phyloP scores from a whole-genome alignment of 345 rosid genomes.

The Salix suchowensis region DNA sequence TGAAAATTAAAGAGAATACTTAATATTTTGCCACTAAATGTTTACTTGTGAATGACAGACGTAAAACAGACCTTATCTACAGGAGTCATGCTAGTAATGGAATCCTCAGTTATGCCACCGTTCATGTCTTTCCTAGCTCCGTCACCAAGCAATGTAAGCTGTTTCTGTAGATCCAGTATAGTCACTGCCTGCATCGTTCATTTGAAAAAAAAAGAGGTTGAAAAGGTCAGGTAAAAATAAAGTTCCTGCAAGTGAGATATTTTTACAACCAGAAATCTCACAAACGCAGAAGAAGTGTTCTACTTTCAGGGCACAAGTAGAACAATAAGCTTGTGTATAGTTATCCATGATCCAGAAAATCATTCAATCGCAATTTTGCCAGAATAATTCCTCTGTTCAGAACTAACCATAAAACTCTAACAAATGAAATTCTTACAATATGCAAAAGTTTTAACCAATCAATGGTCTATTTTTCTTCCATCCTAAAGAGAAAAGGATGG shows the following conservation, averaged over 20 bases:
- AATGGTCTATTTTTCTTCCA: too few relatives aligned
- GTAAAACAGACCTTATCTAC: conserved; percentile 62
- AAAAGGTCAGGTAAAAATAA: background rate
- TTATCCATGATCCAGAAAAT: background rate
- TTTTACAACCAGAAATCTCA: background rate
- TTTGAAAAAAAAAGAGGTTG: background rate
- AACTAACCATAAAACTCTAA: too few relatives aligned
- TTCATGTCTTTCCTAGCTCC: conserved; percentile 62
- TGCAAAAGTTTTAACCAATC: too few relatives aligned
- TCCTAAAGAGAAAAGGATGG: too few relatives aligned
- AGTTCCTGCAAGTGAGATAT: background rate
- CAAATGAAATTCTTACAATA: too few relatives aligned
- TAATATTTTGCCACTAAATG: background rate
- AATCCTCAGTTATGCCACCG: conserved; percentile 54
- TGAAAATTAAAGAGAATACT: background rate
- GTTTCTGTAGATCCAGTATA: conserved; percentile 86
- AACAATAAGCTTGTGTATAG: background rate
- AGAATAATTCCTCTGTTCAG: too few relatives aligned
- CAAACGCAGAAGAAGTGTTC: background rate
- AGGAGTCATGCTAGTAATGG: conserved; percentile 56
- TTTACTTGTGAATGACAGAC: background rate
- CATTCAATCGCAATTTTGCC: background rate
- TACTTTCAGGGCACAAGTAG: background rate
- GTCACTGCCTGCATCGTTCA: conserved; percentile 58
- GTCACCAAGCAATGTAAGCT: conserved; percentile 73